Evolutionary conservation across 139 green algal species (phyloP), one percentile per base, ranked within the genome.

Genomic region (Gonium pectorale): DNA sequence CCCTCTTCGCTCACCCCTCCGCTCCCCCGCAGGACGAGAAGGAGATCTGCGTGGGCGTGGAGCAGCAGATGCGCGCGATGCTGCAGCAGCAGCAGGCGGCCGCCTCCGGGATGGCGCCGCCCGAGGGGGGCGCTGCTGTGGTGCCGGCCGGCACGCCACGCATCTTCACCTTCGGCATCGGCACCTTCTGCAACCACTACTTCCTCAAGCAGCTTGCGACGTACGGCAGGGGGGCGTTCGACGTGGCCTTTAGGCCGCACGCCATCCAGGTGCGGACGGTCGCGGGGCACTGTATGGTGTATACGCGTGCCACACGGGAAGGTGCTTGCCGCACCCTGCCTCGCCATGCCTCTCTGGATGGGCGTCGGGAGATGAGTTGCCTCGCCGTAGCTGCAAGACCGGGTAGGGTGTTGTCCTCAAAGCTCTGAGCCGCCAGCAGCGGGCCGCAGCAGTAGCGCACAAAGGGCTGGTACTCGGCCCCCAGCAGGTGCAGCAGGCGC

Each of bases 181-280:
- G 92, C 21, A 59, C 67, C 17, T 95, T 89, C 81, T 94, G 90
- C 90, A 95, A 95, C 88, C 89, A 95, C 81, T 95, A 89, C 87
- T 95, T 95, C 82, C 80, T 95, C 22, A 92, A 92, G 67, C 86
- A 89, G 79, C 84, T 94, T 9, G 85, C 91, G 15, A 73, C 77
- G 24, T 83, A 91, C n/a, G 91, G 90, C 22, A 67, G 90, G 5
- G 92, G 92, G n/a, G 67, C 90, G 29, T 90, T 85, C 51, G 92
- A 94, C 46, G 86, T 89, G 2, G 92, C 91, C 27, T 92, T 93
- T 70, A 73, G 75, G 44, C 74, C 87, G 11, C 64, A 89, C 67
- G 46, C 56, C 3, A 91, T 95, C 44, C 79, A 88, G 85, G 78
- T 81, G 26, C 24, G 52, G 31, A 35, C 8, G 29, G 56, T 41